Conservation (phyloP, 2,329 filamentous ascomycete species). For the Monosporascus ibericus region DNA sequence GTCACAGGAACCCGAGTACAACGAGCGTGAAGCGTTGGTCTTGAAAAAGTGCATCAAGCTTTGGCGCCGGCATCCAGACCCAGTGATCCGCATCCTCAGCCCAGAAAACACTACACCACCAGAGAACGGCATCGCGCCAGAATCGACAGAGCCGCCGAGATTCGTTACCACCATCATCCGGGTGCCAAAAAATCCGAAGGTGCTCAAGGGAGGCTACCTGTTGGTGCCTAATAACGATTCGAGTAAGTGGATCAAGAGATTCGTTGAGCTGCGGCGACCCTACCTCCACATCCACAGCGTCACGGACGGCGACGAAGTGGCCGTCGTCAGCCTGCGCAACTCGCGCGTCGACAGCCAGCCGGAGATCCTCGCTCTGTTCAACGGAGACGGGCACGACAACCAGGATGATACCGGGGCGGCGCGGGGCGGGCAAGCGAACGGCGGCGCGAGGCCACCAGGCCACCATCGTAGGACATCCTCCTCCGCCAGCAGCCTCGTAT, state of each 20-base stretch:
- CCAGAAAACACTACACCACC: constrained; percentile 64
- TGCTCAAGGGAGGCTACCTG: constrained; percentile 83
- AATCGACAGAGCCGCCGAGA: constrained; percentile 48
- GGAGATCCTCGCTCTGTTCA: constrained; percentile 72
- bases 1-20: constrained; percentile 33
- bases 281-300: constrained; percentile 88
- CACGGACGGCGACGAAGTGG: constrained; percentile 82
- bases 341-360: constrained; percentile 89
- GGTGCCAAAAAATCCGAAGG: constrained; percentile 71
- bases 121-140: constrained; percentile 48
- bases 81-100: constrained; percentile 48
- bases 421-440: constrained; percentile 9
- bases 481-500: constrained; percentile 40
- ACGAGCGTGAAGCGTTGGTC: constrained; percentile 39
- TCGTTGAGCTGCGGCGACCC: constrained; percentile 83
- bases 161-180: constrained; percentile 72
- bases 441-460: constrained; percentile 34
- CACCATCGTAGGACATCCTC: constrained; percentile 43
- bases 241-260: constrained; percentile 83
- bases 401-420: constrained; percentile 14
- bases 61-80: constrained; percentile 58
- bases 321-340: constrained; percentile 81
- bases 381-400: constrained; percentile 9
- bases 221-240: constrained; percentile 77
- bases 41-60: constrained; percentile 54